Percentiles rank a stretch among this genome's conserved stretches.
These are phyloP conservation scores for Suillus alpinus DNA, from an alignment of 768 basidiomycete genomes.

Conservation along the genomic window DNA sequence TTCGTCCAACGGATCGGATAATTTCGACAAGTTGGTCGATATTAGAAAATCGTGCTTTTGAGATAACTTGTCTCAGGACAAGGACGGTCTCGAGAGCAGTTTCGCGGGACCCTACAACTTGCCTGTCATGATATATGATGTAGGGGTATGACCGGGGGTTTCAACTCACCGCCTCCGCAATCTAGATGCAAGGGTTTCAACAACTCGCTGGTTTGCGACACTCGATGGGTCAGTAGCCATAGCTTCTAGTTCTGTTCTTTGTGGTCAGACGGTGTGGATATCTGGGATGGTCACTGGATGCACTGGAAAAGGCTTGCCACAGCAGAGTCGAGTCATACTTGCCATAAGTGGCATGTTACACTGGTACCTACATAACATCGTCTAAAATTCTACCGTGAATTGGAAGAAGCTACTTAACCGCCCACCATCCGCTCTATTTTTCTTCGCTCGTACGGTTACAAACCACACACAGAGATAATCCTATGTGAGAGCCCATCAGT, in stretches of 20 bases:
- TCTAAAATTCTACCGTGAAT: background rate
- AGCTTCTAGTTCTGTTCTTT: background rate
- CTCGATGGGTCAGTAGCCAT: slow-evolving; percentile 43
- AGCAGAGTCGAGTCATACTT: slow-evolving; percentile 18
- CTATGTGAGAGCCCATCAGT: background rate
- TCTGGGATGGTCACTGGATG: background rate
- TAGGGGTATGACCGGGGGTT: slow-evolving; percentile 3
- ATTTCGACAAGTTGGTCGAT: slow-evolving; percentile 82
- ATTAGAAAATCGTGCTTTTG: slow-evolving; percentile 80
- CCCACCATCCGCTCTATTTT: background rate
- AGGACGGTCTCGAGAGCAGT: slow-evolving; percentile 88
- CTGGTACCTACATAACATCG: background rate
- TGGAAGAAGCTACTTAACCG: background rate
- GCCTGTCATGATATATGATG: slow-evolving; percentile 45
- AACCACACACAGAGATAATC: too few relatives aligned
- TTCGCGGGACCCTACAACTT: slow-evolving; percentile 86
- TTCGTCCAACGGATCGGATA: slow-evolving; percentile 76
- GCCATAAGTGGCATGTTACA: slow-evolving; percentile 15
- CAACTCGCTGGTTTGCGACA: slow-evolving; percentile 50
- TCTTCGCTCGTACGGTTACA: too few relatives aligned
- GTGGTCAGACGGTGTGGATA: background rate
- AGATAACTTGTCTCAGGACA: slow-evolving; percentile 85
- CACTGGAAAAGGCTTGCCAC: background rate
- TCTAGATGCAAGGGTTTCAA: slow-evolving; percentile 68
- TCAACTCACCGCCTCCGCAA: slow-evolving; percentile 66